Percentiles rank a stretch among this genome's conserved stretches.
These are phyloP conservation scores for Kalaharituber pfeilii DNA, from an alignment of 2,329 filamentous ascomycete genomes.

Conservation along the genomic window DNA sequence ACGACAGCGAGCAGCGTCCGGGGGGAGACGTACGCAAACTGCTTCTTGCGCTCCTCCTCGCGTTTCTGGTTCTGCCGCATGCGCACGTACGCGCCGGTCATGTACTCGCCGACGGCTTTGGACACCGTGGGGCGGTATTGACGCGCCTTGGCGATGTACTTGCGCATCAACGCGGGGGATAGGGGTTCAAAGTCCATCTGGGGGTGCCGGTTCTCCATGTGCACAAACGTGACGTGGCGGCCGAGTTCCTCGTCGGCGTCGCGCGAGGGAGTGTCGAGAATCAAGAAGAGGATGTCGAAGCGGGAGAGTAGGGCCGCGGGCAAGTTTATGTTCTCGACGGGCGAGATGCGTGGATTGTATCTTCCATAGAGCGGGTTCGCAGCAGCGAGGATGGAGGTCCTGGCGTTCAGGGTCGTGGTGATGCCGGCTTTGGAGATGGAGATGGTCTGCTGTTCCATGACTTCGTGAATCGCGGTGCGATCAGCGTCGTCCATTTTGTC, in stretches of 20 bases:
- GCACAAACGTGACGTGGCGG: slow-evolving; percentile 86
- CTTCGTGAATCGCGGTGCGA: slow-evolving; percentile 68
- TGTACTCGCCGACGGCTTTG: slow-evolving; percentile 76
- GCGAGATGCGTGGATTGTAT: slow-evolving; percentile 93
- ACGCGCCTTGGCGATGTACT: slow-evolving; percentile 85
- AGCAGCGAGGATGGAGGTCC: slow-evolving; percentile 86
- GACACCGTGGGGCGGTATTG: slow-evolving; percentile 77
- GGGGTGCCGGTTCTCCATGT: slow-evolving; percentile 91
- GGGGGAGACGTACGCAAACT: slow-evolving; percentile 84
- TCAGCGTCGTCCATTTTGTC: slow-evolving; percentile 82
- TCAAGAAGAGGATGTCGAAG: slow-evolving; percentile 93
- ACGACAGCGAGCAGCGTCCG: slow-evolving; percentile 86
- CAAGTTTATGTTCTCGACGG: slow-evolving; percentile 97
- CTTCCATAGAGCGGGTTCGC: slow-evolving; percentile 95
- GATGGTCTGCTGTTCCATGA: slow-evolving; percentile 78
- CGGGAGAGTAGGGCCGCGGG: slow-evolving; percentile 91
- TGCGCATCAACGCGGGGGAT: slow-evolving; percentile 78
- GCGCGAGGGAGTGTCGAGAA: slow-evolving; percentile 80
- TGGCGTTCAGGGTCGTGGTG: slow-evolving; percentile 87
- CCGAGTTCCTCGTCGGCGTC: slow-evolving; percentile 86
- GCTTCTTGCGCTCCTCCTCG: slow-evolving; percentile 77
- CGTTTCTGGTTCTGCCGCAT: slow-evolving; percentile 83
- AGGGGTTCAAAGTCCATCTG: slow-evolving; percentile 48
- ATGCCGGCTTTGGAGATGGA: slow-evolving; percentile 62
- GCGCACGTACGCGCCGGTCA: slow-evolving; percentile 90